Percentiles rank a stretch among this genome's conserved stretches.
phyloP scores from a whole-genome alignment of 176 grass and related monocot species.

The Hyparrhenia diplandra region DNA sequence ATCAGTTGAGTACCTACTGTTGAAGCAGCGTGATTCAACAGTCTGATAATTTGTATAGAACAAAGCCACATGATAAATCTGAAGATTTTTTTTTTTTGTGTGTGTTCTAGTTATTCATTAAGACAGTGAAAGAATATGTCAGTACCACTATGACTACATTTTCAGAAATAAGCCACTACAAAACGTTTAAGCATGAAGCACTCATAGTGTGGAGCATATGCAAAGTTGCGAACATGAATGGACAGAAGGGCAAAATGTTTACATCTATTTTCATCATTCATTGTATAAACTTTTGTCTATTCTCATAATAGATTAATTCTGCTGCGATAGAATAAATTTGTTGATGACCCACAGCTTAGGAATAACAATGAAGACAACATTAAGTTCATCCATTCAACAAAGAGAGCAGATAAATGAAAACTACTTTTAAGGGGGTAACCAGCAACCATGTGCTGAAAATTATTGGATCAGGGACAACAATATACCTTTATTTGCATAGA shows the following conservation, averaged over 20 bases:
- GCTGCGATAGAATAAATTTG: not conserved
- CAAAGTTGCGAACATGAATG: not conserved
- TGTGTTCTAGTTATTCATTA: not conserved
- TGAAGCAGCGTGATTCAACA: no score
- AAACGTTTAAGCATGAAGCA: no score
- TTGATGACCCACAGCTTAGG: not conserved
- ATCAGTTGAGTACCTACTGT: no score
- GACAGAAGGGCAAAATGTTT: not conserved
- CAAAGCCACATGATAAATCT: no score
- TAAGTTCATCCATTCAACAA: not conserved
- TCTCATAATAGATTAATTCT: not conserved
- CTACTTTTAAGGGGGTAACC: not conserved
- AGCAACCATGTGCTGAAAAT: not conserved
- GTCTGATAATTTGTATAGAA: no score
- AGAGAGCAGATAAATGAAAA: not conserved
- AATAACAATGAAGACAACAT: not conserved
- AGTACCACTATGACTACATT: no score
- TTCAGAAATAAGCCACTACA: no score
- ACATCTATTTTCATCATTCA: not conserved
- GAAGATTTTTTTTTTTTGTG: no score
- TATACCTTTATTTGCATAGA: constrained; percentile 14
- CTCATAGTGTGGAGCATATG: no score
- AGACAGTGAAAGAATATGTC: not conserved
- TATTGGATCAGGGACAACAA: not conserved
- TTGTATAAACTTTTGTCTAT: not conserved